Evolutionary conservation across 257 asterid species (phyloP), one percentile per base, ranked within the genome.

Genomic region (Forsythia viridissima): DNA sequence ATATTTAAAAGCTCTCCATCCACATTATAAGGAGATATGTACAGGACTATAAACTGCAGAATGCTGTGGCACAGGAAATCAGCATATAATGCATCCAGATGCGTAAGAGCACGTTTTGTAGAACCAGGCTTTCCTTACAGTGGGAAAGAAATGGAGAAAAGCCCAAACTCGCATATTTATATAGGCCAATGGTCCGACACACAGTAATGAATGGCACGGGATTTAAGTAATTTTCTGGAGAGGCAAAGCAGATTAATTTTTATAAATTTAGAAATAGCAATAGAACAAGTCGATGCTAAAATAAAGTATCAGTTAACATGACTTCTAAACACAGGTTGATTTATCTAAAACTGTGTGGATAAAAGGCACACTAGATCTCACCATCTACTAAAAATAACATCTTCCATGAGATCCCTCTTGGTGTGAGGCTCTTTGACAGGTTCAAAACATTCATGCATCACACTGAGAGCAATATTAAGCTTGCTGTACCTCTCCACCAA

Each of bases 381-480:
- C 99, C 97, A 24, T 89, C 90, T 86, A 80, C 86, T 87, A 69
- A 96, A 93, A 55, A 96, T 92, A 57, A 92, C 88, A 85, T 92
- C 98, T 88, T 96, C 93, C 80, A 90, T 91, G 63, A 92, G 85
- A 89, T 93, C 99, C 80, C 93, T 87, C 74, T 82, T 79, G 44
- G 94, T 91, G 76, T 86, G 84, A 75, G 84, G 89, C 85, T 93
- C 99, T 82, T 87, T 85, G 80, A 89, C 91, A 7, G 98, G 92
- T 77, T 96, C 91, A 75, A 96, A 96, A 80, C 97, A 91, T 81
- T 92, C 97, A 74, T 92, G 99, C 93, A 96, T 91, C 84, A 93
- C 97, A 71, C 80, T 34, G 40, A 96, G 91, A 82, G 99, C 98
- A 77, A 87, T 84, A 68, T 82, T 85, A 66, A 96, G 96, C 88